These are phyloP conservation scores for Alliaria petiolata DNA, from an alignment of 345 rosid species.

Conservation along the genomic window DNA sequence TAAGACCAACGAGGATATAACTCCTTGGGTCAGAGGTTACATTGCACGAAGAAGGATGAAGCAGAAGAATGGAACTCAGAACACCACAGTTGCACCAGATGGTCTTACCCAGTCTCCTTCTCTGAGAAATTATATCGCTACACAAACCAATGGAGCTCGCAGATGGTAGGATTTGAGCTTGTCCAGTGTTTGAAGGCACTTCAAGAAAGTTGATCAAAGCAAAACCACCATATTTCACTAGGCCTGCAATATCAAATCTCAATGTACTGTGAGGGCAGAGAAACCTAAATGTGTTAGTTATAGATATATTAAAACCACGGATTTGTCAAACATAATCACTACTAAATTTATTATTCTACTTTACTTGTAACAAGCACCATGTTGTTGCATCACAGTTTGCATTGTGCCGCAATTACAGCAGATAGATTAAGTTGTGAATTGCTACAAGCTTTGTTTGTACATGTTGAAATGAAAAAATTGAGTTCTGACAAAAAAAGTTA, in stretches of 20 bases:
- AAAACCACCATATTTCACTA: conserved; percentile 31
- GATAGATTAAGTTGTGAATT: not conserved
- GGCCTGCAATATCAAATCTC: conserved; percentile 31
- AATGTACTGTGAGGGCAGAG: conserved; percentile 19
- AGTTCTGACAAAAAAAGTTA: conserved; percentile 12
- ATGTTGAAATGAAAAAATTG: conserved; percentile 13
- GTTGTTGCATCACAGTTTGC: conserved; percentile 21
- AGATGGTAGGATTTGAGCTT: conserved; percentile 29
- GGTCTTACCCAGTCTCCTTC: conserved; percentile 87
- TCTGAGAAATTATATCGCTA: conserved; percentile 50
- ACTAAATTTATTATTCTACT: conserved; percentile 17
- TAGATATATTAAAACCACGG: conserved; percentile 33
- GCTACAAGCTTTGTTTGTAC: conserved; percentile 19
- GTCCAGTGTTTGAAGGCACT: conserved; percentile 6
- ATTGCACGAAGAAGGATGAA: conserved; percentile 82
- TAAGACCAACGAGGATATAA: conserved; percentile 87
- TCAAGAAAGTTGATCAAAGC: conserved; percentile 23
- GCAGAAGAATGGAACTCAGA: conserved; percentile 71
- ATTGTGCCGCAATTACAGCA: conserved; percentile 11
- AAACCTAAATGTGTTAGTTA: conserved; percentile 24
- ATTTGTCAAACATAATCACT: conserved; percentile 25
- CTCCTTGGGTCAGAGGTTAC: conserved; percentile 90
- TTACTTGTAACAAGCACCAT: conserved; percentile 15
- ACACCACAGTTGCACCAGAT: conserved; percentile 75
- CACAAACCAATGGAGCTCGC: conserved; percentile 25